These are phyloP conservation scores for Termitomyces sp. DNA, from an alignment of 1,284 basidiomycete species.

Conservation along the genomic window DNA sequence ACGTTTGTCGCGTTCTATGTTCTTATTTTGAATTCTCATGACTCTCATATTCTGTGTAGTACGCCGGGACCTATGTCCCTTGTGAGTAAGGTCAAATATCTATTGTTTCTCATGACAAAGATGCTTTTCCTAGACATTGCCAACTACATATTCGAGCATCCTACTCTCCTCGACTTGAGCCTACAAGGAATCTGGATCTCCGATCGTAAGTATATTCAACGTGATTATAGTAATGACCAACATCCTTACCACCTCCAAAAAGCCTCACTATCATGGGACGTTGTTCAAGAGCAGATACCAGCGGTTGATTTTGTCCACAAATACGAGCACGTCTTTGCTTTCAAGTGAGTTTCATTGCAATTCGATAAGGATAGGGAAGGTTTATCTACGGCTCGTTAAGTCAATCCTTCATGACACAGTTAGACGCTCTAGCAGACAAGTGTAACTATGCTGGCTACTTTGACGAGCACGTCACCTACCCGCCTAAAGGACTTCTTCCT, in stretches of 20 bases:
- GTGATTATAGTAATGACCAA: not conserved
- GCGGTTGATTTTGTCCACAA: slow-evolving; percentile 69
- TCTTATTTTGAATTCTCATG: slow-evolving; percentile 40
- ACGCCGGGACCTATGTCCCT: slow-evolving; percentile 64
- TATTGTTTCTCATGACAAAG: not conserved
- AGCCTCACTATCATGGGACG: slow-evolving; percentile 56
- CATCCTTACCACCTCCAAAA: not conserved
- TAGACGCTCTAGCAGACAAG: slow-evolving; percentile 45
- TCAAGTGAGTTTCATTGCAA: slow-evolving; percentile 47
- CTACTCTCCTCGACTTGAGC: slow-evolving; percentile 45
- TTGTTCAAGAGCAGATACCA: slow-evolving; percentile 63
- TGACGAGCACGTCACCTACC: slow-evolving; percentile 60
- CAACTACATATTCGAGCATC: slow-evolving; percentile 63
- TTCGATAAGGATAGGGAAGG: not conserved
- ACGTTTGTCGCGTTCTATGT: slow-evolving; percentile 7
- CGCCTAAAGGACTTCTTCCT: slow-evolving; percentile 55
- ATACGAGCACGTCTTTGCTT: slow-evolving; percentile 60
- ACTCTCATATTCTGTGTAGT: slow-evolving; percentile 31
- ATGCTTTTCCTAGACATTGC: slow-evolving; percentile 52
- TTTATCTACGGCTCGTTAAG: slow-evolving; percentile 27
- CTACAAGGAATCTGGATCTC: slow-evolving; percentile 70
- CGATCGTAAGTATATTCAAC: slow-evolving; percentile 50
- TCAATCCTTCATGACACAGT: slow-evolving; percentile 54
- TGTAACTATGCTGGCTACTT: slow-evolving; percentile 67
- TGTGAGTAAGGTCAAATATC: slow-evolving; percentile 33